A percentile compares a stretch with the other conserved stretches of the same genome.
phyloP scores from a whole-genome alignment of 1,284 basidiomycete genomes.

The Ustilago cynodontis region DNA sequence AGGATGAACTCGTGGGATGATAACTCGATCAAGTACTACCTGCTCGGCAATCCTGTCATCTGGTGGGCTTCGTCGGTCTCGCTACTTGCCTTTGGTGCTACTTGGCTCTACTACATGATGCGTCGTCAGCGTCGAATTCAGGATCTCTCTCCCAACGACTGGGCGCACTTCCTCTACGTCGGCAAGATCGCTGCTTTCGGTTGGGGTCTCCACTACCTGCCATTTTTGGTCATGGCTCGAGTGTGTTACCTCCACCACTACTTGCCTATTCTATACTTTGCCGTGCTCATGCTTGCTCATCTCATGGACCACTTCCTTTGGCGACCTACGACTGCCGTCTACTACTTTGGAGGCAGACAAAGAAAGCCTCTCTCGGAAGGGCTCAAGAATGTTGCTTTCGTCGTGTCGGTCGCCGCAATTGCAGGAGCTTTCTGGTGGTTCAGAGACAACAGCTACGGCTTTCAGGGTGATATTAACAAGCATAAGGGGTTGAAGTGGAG shows the following conservation, averaged over 20 bases:
- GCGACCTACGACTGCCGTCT: slow-evolving; percentile 64
- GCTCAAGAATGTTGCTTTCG: slow-evolving; percentile 82
- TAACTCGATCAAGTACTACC: slow-evolving; percentile 88
- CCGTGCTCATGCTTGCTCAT: slow-evolving; percentile 90
- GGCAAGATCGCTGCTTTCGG: slow-evolving; percentile 90
- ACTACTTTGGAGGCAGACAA: slow-evolving; percentile 33
- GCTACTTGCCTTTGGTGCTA: slow-evolving; percentile 75
- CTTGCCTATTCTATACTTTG: slow-evolving; percentile 93
- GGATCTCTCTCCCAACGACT: slow-evolving; percentile 88
- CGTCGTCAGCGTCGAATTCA: slow-evolving; percentile 87
- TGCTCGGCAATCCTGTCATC: slow-evolving; percentile 90
- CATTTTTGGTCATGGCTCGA: slow-evolving; percentile 77
- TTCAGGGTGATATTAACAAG: slow-evolving; percentile 80
- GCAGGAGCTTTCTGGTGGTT: slow-evolving; percentile 93
- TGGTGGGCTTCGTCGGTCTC: slow-evolving; percentile 87
- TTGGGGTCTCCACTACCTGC: slow-evolving; percentile 90
- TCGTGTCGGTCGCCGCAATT: slow-evolving; percentile 76
- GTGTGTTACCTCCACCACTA: slow-evolving; percentile 88
- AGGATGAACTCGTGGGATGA: slow-evolving; percentile 99
- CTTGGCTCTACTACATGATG: slow-evolving; percentile 80
- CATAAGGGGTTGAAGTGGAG: slow-evolving; percentile 63
- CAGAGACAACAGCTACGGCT: slow-evolving; percentile 86
- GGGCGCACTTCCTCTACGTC: slow-evolving; percentile 94
- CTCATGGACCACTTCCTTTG: slow-evolving; percentile 87
- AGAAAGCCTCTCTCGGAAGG: slow-evolving; percentile 72